A percentile compares a stretch with the other conserved stretches of the same genome.
Conservation (phyloP, 345 rosid genomes). For the Camelina hispida region DNA sequence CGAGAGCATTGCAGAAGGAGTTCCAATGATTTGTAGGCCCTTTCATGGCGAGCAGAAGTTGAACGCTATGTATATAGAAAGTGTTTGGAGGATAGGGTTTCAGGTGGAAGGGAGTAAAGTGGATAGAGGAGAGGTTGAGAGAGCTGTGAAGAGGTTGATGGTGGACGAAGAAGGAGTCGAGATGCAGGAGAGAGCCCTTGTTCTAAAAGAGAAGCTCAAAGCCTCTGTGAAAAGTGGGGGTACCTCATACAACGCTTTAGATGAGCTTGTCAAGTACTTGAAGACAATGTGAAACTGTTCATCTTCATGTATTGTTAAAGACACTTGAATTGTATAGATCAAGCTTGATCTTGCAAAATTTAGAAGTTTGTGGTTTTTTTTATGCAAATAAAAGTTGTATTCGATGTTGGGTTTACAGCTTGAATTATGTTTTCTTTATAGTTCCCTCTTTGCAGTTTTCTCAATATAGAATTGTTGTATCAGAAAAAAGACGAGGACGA, state of each 20-base stretch:
- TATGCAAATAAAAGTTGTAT: background rate
- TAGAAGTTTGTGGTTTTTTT: background rate
- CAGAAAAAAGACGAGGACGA: background rate
- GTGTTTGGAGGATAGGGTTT: conserved; percentile 20
- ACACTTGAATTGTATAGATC: background rate
- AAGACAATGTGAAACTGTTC: background rate
- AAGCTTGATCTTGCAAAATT: background rate
- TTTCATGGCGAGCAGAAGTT: conserved; percentile 37
- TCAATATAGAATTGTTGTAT: background rate
- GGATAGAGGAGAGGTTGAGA: conserved; percentile 12
- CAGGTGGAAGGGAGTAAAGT: background rate
- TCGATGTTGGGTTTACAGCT: no score
- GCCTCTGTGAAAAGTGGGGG: conserved; percentile 23
- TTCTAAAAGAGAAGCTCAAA: conserved; percentile 11
- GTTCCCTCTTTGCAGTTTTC: background rate
- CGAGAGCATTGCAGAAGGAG: conserved; percentile 42
- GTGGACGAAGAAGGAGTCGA: conserved; percentile 8
- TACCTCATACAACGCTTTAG: conserved; percentile 29
- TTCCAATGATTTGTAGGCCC: conserved; percentile 45
- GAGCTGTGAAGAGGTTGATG: conserved; percentile 25
- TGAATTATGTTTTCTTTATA: no score
- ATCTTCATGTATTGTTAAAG: background rate
- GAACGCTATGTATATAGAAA: conserved; percentile 26
- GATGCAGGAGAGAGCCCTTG: conserved; percentile 10
- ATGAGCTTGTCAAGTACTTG: conserved; percentile 21